Evolutionary conservation across 768 basidiomycete species (phyloP), one percentile per base, ranked within the genome.

Genomic region (Amanita jacksonii): DNA sequence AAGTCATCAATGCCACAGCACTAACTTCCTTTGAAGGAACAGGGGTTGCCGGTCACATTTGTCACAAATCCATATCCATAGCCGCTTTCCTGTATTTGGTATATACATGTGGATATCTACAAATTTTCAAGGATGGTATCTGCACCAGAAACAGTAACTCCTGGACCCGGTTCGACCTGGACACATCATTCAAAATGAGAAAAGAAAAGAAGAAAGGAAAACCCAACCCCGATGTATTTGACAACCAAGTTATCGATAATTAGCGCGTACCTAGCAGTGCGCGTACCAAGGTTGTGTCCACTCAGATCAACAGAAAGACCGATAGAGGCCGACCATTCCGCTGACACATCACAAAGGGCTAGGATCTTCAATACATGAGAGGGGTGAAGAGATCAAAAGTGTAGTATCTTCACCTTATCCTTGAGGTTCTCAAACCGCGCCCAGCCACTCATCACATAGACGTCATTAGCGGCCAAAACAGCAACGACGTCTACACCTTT

Each of bases 401-500:
- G 30, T 39, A 8, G 28, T 28, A 32, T 18, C 38, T 32, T 25
- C 20, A 75, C 88, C 65, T 81, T 79, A 61, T 92, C 88, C 52
- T 76, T 71, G 51, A 79, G 62, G 6, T 72, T 73, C 49, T 74
- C 69, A 23, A 73, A 65, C 19, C 76, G 67, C 30, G 63, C 73
- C 80, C 75, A 81, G 43, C 72, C 82, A 53, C 74, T 76, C 63
- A 76, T 75, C 46, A 85, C 83, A 59, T 82, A 90, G 7, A 74
- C 69, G 57, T 92, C 90, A 59, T 92, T 92, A 48, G 85, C 80
- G 19, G 81, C 73, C 52, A 83, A 57, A 47, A 92, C 78, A 46
- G 79, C 81, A 50, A 88, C 68, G 38, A 79, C 68, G 50, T 81
- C 76, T 51, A 88, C 70, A 18, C 86, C 89, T 60, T 86, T 89